Percentiles rank a stretch among this genome's conserved stretches.
Evolutionary conservation across 2,329 filamentous ascomycete genomes (phyloP).

Genomic region (Capronia epimyces): DNA sequence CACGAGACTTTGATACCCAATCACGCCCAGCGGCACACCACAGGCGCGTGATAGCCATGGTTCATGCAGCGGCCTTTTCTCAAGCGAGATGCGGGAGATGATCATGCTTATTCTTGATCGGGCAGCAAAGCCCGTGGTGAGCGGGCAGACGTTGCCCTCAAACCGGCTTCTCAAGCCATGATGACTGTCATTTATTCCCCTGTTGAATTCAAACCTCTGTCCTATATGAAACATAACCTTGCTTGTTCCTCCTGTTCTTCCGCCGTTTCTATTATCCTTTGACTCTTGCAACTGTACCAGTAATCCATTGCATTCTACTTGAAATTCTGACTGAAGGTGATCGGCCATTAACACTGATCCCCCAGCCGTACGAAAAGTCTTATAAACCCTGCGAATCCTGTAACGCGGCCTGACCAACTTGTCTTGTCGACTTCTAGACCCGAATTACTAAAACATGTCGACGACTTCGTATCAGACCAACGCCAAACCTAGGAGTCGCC

Average conservation of each 20-base stretch:
- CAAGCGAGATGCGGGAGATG: conserved; percentile 6
- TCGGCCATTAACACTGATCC: too few species aligned
- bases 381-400: neutral
- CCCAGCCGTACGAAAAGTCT: neutral
- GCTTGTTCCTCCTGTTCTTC: neutral
- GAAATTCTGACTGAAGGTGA: neutral
- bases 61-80: conserved; percentile 18
- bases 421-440: neutral
- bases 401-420: neutral
- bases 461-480: conserved; percentile 20
- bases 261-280: neutral
- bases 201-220: conserved; percentile 3
- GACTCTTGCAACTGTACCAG: neutral
- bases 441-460: conserved; percentile 16
- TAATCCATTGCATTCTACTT: neutral
- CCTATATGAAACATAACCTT: neutral
- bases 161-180: neutral
- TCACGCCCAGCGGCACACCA: neutral
- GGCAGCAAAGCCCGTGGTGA: conserved; percentile 13
- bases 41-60: conserved; percentile 5
- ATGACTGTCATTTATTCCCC: neutral
- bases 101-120: conserved; percentile 6
- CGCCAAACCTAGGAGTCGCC: conserved; percentile 20
- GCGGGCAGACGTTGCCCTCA: neutral
- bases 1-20: conserved; percentile 1